These are phyloP conservation scores for Coniella lustricola DNA, from an alignment of 2,329 filamentous ascomycete genomes.

Conservation along the genomic window DNA sequence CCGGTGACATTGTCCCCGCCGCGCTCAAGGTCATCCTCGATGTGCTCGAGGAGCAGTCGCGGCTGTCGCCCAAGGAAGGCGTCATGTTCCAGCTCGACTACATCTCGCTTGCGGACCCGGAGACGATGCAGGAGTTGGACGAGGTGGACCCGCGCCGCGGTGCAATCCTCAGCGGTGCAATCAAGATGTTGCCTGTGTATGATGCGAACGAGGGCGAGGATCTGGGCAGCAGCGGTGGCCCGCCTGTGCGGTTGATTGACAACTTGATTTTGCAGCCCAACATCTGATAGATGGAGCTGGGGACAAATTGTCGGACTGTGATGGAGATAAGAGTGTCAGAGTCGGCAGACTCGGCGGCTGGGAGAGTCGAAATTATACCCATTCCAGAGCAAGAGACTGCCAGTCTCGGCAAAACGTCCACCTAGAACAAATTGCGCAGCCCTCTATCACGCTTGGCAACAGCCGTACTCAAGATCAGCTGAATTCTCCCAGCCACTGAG, in stretches of 20 bases:
- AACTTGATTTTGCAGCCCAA: slow-evolving; percentile 67
- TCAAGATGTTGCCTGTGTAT: slow-evolving; percentile 83
- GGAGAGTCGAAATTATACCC: too few relatives aligned
- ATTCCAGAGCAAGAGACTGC: too few relatives aligned
- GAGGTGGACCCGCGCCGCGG: slow-evolving; percentile 62
- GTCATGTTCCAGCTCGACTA: slow-evolving; percentile 83
- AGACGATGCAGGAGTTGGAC: slow-evolving; percentile 72
- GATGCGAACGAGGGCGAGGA: slow-evolving; percentile 63
- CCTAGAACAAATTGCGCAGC: too few relatives aligned
- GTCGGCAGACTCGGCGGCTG: too few relatives aligned
- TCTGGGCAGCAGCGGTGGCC: slow-evolving; percentile 63
- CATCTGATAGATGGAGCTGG: neutral
- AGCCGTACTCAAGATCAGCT: too few relatives aligned
- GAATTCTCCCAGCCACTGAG: too few relatives aligned
- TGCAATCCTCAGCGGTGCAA: slow-evolving; percentile 79
- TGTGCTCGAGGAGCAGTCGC: slow-evolving; percentile 54
- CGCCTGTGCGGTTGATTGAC: slow-evolving; percentile 82
- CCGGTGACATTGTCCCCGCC: slow-evolving; percentile 63
- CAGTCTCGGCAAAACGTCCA: too few relatives aligned
- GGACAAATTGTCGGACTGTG: too few relatives aligned
- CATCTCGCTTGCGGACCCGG: slow-evolving; percentile 80
- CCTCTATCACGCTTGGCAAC: too few relatives aligned
- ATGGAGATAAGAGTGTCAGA: too few relatives aligned
- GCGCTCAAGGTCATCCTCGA: slow-evolving; percentile 55
- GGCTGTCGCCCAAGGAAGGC: slow-evolving; percentile 51